Base-by-base conservation (phyloP, 106 monocot species). In the Dioscorea alata region DNA sequence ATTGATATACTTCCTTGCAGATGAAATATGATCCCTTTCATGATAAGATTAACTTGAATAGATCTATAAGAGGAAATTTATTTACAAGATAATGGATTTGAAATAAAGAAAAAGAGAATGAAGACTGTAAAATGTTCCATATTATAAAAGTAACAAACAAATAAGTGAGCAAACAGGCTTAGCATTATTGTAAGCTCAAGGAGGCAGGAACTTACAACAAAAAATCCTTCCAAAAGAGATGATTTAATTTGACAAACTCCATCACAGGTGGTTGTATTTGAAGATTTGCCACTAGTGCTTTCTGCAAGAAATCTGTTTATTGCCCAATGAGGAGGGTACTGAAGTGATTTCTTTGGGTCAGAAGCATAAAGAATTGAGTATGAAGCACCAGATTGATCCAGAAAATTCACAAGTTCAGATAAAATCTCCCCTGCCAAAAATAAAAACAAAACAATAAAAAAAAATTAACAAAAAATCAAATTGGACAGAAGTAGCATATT, bases 301-400 rank as follows among this genome's bases (percentile, higher is more conserved):
- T 85, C 88, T 17, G 67, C 82, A 51, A 89, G 82, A 77, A 74
- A 82, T 68, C 88, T 83, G 57, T 68, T 34, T 25, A 75, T 33
- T 42, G 67, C 33, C 24, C 64, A 8, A 22, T 59, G 50, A 28
- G 67, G 57, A 21, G 42, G 42, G 42, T 67, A 19, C 22, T 13
- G 73, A 32, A 64, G 48, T 19, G 61, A 64, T 59, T 59, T 72
- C 65, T 70, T 64, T n/a, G 84, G 81, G 25, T 84, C 68, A 17
- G 84, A 88, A 33, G 76, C 76, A 79, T 88, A 88, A 35, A 88
- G 88, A 71, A 88, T 34, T 13, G 85, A 68, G 60, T 85, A 89
- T 57, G 56, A 74, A 21, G 88, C 82, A 53, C 90, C 75, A 35
- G 74, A 70, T 51, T 81, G 69, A 72, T 88, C 76, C 34, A 95